phyloP scores from a whole-genome alignment of 768 basidiomycete species.

The Gloeopeniophorella convolvens region DNA sequence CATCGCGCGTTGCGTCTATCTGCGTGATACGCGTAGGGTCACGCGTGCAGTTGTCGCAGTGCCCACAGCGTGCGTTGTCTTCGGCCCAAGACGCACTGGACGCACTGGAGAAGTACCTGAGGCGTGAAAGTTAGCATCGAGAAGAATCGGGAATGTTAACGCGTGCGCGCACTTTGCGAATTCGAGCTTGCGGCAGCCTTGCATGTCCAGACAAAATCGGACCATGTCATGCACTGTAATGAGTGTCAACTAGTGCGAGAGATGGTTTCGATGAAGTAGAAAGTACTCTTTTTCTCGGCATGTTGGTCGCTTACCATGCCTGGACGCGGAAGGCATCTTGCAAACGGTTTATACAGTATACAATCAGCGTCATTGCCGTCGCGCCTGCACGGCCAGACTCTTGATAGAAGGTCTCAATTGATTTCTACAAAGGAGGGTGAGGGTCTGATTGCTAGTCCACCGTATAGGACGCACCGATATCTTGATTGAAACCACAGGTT shows the following conservation, averaged over 20 bases:
- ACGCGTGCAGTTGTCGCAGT: conserved; percentile 89
- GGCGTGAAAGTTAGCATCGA: too few species aligned
- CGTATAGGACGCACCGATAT: conserved; percentile 34
- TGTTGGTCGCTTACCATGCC: conserved; percentile 53
- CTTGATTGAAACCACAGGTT: conserved; percentile 27
- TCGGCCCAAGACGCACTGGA: conserved; percentile 69
- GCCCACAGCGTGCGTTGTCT: conserved; percentile 65
- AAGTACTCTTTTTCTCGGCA: conserved; percentile 55
- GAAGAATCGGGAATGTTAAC: too few species aligned
- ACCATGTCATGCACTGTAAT: conserved; percentile 71
- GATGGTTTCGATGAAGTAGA: background rate
- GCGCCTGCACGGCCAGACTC: conserved; percentile 93
- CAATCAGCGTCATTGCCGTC: conserved; percentile 87
- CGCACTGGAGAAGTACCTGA: conserved; percentile 84
- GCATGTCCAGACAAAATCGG: conserved; percentile 68
- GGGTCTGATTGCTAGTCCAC: conserved; percentile 5
- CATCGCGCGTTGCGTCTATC: conserved; percentile 63
- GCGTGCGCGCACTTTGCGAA: conserved; percentile 78
- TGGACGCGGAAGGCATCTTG: conserved; percentile 64
- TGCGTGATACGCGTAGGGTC: conserved; percentile 42
- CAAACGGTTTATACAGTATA: conserved; percentile 76
- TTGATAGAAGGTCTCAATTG: conserved; percentile 88
- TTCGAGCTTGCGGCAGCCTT: conserved; percentile 75
- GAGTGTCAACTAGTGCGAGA: conserved; percentile 5
- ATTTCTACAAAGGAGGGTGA: conserved; percentile 49